Percentiles rank a stretch among this genome's conserved stretches.
phyloP scores from a whole-genome alignment of 106 monocot species.

The Vanilla planifolia region DNA sequence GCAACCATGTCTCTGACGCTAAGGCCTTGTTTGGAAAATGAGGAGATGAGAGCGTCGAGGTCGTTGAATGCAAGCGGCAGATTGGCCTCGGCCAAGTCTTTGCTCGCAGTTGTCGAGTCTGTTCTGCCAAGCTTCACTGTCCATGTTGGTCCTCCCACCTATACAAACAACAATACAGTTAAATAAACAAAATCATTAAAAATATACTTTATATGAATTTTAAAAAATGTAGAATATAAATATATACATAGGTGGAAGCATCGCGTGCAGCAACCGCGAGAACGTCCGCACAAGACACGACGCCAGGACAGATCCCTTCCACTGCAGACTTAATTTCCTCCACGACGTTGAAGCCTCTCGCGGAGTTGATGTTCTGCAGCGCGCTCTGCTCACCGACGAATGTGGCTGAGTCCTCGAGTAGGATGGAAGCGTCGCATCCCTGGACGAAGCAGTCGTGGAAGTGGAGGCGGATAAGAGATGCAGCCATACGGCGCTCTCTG shows the following conservation, averaged over 20 bases:
- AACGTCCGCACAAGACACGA: conserved; percentile 69
- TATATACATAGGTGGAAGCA: neutral
- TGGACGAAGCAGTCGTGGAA: conserved; percentile 91
- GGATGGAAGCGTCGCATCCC: conserved; percentile 39
- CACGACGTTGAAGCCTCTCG: conserved; percentile 25
- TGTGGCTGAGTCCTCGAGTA: conserved; percentile 26
- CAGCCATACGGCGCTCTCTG: conserved; percentile 48
- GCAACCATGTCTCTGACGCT: conserved; percentile 21
- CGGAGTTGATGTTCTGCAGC: conserved; percentile 20
- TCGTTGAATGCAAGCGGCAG: conserved; percentile 6
- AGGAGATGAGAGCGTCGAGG: conserved; percentile 4
- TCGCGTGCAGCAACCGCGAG: conserved; percentile 40
- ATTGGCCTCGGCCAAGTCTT: conserved; percentile 1
- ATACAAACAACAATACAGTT: neutral
- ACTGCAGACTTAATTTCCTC: conserved; percentile 24
- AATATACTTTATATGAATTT: no score
- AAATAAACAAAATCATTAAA: no score
- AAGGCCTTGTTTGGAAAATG: conserved; percentile 14
- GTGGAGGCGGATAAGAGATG: conserved; percentile 63
- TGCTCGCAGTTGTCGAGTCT: conserved; percentile 21
- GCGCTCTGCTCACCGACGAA: conserved; percentile 31
- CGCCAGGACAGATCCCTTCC: neutral
- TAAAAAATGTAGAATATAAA: no score
- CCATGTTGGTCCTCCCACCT: conserved; percentile 31
- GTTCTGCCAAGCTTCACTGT: conserved; percentile 21